Evolutionary conservation across 2,329 filamentous ascomycete genomes (phyloP), one percentile per base, ranked within the genome.

Genomic region (Penicillium sp.): DNA sequence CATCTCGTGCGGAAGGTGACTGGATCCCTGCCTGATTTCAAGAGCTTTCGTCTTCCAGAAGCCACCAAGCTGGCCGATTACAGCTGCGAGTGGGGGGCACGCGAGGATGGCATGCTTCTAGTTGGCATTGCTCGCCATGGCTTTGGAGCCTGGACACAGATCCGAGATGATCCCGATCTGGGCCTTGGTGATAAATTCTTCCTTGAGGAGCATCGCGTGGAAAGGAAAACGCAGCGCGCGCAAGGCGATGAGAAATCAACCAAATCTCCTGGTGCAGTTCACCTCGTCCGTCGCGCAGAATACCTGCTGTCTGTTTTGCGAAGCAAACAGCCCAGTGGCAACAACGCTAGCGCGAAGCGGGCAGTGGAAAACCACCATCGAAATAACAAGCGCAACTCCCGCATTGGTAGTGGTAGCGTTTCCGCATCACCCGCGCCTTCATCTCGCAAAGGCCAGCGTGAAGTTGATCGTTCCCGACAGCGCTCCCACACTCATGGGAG

Each of bases 101-200:
- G 84, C 44, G 92, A 98, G 64, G 92, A 98, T 60, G 92, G 87
- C 35, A 98, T 98, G 92, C 80, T 98, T 32, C 84, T 93, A 39
- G 79, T 96, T 27, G 92, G 92, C 42, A 95, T 98, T 48, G 82
- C 88, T 51, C 80, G 84, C 39, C 90, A 98, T 59, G 92, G 92
- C 2, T 96, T 95, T 57, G 93, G 93, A 39, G 89, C 90, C 2
- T 98, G 92, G 92, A 77, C 83, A 1, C 84, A 89, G 52, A 96
- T 98, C 54, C 82, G 92, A 5, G 92, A 98, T 52, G 92, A 98
- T 57, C 69, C 78, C 1, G 88, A 95, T 20, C 77, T 98, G 14
- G 84, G 80, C 6, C 81, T 98, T 69, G 70, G 72, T 1, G 88
- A 95, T 54, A 96, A 95, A 58, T 85, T 96, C 60, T 98, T 94